These are phyloP conservation scores for Candida tropicalis DNA, from an alignment of 1,139 yeast genomes.

Conservation along the genomic window DNA sequence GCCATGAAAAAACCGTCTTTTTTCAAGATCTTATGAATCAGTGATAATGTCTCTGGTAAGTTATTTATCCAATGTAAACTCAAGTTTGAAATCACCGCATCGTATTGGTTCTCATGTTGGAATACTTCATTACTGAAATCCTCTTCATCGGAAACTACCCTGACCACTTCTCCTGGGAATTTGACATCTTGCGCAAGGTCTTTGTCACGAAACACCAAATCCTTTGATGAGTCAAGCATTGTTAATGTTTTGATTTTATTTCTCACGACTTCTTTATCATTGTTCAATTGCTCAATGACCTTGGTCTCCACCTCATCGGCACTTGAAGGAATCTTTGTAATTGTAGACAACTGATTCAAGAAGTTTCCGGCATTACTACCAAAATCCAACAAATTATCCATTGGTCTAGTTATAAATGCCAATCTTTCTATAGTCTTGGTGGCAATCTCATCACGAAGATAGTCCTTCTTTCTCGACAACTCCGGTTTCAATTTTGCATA, in stretches of 20 bases:
- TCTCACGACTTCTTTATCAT: constrained; percentile 55
- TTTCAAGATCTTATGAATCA: constrained; percentile 62
- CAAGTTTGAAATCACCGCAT: constrained; percentile 74
- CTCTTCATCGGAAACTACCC: constrained; percentile 72
- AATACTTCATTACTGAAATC: constrained; percentile 44
- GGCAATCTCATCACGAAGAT: constrained; percentile 76
- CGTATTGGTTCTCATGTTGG: constrained; percentile 50
- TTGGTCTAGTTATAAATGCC: constrained; percentile 69
- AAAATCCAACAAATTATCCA: constrained; percentile 63
- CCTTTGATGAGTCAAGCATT: constrained; percentile 68
- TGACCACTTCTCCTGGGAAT: constrained; percentile 45
- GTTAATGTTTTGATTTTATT: constrained; percentile 56
- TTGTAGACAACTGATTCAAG: constrained; percentile 39
- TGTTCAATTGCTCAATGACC: constrained; percentile 42
- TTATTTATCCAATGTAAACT: constrained; percentile 88
- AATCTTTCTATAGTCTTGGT: constrained; percentile 71
- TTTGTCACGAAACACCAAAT: constrained; percentile 54
- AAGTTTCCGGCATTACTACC: constrained; percentile 75
- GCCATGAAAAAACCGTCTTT: constrained; percentile 88
- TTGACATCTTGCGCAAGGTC: constrained; percentile 34
- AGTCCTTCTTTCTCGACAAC: constrained; percentile 65
- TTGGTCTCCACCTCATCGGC: constrained; percentile 32
- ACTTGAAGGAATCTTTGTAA: constrained; percentile 28
- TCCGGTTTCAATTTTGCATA: constrained; percentile 48
- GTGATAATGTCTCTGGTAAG: constrained; percentile 61